Percentiles rank a stretch among this genome's conserved stretches.
These are phyloP conservation scores for Diaporthe vexans DNA, from an alignment of 2,329 filamentous ascomycete species.

Conservation along the genomic window DNA sequence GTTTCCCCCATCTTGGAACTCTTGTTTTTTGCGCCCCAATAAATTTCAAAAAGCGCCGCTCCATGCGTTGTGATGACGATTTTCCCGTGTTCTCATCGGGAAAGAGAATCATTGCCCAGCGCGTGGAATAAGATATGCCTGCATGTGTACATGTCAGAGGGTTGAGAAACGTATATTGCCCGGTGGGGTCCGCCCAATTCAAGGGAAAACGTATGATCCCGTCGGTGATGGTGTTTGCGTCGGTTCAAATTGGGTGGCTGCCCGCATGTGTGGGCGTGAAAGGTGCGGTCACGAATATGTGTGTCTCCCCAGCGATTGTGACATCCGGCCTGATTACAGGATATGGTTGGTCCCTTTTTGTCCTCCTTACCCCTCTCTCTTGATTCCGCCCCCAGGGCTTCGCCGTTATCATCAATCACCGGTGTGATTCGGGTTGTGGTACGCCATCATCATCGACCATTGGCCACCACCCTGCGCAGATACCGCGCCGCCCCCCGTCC, in stretches of 20 bases:
- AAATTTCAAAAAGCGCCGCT: neutral
- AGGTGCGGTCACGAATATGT: neutral
- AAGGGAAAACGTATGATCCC: neutral
- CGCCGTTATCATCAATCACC: neutral
- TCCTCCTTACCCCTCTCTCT: neutral
- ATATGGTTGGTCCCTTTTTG: neutral
- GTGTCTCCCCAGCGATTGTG: neutral
- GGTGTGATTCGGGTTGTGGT: slow-evolving; percentile 30
- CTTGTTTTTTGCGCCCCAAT: no score
- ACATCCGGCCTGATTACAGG: neutral
- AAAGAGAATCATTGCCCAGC: neutral
- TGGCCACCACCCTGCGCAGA: slow-evolving; percentile 11
- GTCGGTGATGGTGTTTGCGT: neutral
- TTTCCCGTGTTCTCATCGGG: neutral
- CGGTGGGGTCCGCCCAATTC: neutral
- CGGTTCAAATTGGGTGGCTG: no score
- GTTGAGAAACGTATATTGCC: neutral
- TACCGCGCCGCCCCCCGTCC: slow-evolving; percentile 17
- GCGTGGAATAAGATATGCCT: neutral
- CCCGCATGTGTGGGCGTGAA: neutral
- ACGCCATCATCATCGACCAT: slow-evolving; percentile 39
- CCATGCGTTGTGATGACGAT: neutral
- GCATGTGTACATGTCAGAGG: no score
- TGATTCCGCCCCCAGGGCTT: no score
- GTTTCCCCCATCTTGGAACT: no score